Conservation (phyloP, 306 rosid species). For the Canavalia ensiformis region DNA sequence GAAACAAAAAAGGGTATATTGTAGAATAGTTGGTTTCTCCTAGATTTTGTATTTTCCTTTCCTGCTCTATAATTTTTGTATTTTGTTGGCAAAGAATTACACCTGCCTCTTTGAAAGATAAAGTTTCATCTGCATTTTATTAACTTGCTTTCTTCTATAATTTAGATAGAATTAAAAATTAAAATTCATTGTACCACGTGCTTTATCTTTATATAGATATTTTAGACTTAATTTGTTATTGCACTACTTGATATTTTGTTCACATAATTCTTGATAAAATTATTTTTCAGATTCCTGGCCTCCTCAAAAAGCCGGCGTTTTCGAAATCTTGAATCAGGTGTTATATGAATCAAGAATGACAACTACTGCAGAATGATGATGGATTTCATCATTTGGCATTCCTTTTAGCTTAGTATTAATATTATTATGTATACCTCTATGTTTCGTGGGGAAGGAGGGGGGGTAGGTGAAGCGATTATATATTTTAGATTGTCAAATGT, state of each 20-base stretch:
- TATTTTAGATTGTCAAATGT: conserved; percentile 15
- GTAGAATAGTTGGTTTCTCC: not conserved
- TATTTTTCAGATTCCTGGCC: conserved; percentile 79
- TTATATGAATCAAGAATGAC: conserved; percentile 32
- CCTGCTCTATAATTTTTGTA: not conserved
- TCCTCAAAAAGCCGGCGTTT: conserved; percentile 56
- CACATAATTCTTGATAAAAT: conserved; percentile 31
- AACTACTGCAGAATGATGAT: conserved; percentile 13
- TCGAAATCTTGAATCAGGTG: conserved; percentile 58
- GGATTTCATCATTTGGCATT: conserved; percentile 36
- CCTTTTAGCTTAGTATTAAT: conserved; percentile 39
- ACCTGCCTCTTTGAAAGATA: conserved; percentile 3
- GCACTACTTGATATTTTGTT: conserved; percentile 8
- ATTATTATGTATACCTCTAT: conserved; percentile 33
- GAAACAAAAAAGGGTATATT: conserved; percentile 5
- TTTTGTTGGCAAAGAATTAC: not conserved
- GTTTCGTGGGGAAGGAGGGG: conserved; percentile 21
- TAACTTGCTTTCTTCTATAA: conserved; percentile 12
- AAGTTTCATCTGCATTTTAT: conserved; percentile 12
- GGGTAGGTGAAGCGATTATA: conserved; percentile 21
- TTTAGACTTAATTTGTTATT: not conserved
- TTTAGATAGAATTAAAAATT: conserved; percentile 11
- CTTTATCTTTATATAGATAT: not conserved
- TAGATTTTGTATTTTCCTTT: conserved; percentile 1
- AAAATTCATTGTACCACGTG: conserved; percentile 10